Evolutionary conservation across 441 rosid genomes (phyloP), one percentile per base, ranked within the genome.

Genomic region (Arabidopsis lyrata): DNA sequence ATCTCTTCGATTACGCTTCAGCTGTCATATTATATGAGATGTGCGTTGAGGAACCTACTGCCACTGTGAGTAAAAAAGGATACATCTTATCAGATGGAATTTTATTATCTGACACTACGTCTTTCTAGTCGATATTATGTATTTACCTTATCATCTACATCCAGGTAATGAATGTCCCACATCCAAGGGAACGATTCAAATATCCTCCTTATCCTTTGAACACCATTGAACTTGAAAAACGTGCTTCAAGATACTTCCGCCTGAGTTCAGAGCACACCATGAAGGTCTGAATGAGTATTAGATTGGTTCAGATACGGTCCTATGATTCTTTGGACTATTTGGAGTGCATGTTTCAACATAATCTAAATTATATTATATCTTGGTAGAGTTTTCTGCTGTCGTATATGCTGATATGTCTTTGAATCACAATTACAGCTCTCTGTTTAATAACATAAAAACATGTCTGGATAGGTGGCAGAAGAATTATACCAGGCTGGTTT

Each of bases 241-340:
- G 98, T 29, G 96, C 99, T 83, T 95, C 98, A 27, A 86, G 98
- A 72, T 92, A 87, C 83, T 95, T 95, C 74, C 88, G 88, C 54
- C 86, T 92, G 88, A 95, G 98, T 84, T 95, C 99, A 56, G 98
- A 95, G 76, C 94, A 84, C n/a, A 92, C 97, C 59, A 95, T 92
- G 98, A 95, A 95, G 94, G 99, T 87, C 44, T 74, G 66, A 31
- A 20, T 27, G 14, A 39, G 67, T 56, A n/a, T 24, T 41, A 32
- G 5, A 34, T 22, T 70, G 61, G 59, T 68, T 57, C 54, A 52
- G 36, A 39, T 49, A 31, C 15, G 64, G 49, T 50, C 16, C 13
- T 50, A 3, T 70, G 27, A 22, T 49, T 36, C 53, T 35, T 41
- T 75, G 34, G 59, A 36, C 52, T 47, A 45, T 62, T 54, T 36